Conservation (phyloP, 2,329 filamentous ascomycete species). For the Aspergillus luchuensis region DNA sequence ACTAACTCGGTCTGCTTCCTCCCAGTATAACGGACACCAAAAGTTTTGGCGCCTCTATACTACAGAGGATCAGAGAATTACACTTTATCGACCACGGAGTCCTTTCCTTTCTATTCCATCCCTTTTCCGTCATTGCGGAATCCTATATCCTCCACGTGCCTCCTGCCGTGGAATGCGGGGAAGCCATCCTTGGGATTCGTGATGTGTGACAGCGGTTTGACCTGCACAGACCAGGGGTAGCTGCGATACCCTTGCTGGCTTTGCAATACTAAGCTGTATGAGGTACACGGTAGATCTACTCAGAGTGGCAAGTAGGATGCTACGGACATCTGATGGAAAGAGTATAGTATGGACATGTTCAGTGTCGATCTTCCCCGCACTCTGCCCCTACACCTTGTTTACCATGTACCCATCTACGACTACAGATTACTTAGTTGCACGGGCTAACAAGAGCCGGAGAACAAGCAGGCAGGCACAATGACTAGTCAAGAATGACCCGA, state of each 20-base stretch:
- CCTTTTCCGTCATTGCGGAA: not conserved
- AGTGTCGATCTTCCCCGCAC: too few relatives aligned
- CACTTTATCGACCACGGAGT: not conserved
- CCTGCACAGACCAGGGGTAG: not conserved
- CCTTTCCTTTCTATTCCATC: not conserved
- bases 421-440: too few relatives aligned
- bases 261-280: not conserved
- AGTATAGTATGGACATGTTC: too few relatives aligned
- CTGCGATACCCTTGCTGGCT: not conserved
- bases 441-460: too few relatives aligned
- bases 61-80: not conserved
- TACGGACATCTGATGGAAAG: too few relatives aligned
- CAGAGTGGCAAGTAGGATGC: too few relatives aligned
- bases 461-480: too few relatives aligned
- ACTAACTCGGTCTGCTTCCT: not conserved
- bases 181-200: not conserved
- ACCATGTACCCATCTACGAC: too few relatives aligned
- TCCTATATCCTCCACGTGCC: not conserved
- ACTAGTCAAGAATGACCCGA: too few relatives aligned
- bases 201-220: not conserved
- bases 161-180: slow-evolving; percentile 4
- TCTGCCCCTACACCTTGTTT: too few relatives aligned
- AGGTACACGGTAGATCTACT: too few relatives aligned
- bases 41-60: not conserved
- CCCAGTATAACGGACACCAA: not conserved